Evolutionary conservation across 2,329 filamentous ascomycete species (phyloP).

Genomic region (Penicillium sclerotiorum): DNA sequence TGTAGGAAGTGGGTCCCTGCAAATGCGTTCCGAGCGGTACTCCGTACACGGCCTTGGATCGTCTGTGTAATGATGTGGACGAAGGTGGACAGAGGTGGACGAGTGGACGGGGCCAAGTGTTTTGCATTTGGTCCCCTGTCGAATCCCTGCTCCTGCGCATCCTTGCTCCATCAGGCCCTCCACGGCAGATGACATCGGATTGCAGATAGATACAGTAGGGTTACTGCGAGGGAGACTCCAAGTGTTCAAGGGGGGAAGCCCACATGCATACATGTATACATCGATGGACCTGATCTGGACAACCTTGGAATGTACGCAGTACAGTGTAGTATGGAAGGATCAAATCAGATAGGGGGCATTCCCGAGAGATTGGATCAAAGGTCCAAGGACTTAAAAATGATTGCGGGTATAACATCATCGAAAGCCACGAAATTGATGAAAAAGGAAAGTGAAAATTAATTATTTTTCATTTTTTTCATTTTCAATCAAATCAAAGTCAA

Average conservation of each 20-base stretch:
- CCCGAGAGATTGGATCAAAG: constrained; percentile 4
- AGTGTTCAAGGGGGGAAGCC: no score
- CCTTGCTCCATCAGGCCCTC: constrained; percentile 11
- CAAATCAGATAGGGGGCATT: constrained; percentile 6
- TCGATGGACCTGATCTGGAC: no score
- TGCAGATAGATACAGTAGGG: background rate
- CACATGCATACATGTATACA: no score
- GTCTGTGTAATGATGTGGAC: constrained; percentile 11
- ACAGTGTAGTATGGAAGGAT: no score
- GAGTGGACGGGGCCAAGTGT: constrained; percentile 19
- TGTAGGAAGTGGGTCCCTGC: constrained; percentile 26
- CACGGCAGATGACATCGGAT: constrained; percentile 4
- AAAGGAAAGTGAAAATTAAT: background rate
- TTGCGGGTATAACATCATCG: constrained; percentile 1
- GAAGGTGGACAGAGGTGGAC: no score
- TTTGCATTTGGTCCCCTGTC: constrained; percentile 19
- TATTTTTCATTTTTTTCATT: no score
- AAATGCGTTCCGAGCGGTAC: constrained; percentile 21
- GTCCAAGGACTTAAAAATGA: background rate
- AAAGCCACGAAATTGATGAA: background rate
- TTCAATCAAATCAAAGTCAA: no score
- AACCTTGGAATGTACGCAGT: no score
- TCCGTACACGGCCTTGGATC: constrained; percentile 17
- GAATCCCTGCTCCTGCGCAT: constrained; percentile 8
- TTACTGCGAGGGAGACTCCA: no score